Conservation (phyloP, 225 moss, liverwort and hornwort species). For the Polytrichum formosum region DNA sequence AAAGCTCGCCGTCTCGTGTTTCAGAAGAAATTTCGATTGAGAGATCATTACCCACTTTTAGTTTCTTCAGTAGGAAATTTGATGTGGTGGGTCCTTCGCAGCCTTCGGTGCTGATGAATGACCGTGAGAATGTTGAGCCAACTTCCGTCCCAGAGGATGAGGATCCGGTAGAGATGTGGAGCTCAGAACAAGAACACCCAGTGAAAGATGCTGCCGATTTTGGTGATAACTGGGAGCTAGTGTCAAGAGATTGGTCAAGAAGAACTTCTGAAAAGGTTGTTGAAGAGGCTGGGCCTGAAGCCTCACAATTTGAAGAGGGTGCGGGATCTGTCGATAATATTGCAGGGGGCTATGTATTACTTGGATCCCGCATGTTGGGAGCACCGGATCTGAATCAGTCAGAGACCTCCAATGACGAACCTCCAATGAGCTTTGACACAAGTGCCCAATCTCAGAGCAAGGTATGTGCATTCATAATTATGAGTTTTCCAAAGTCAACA, state of each 20-base stretch:
- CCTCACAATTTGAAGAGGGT: neutral
- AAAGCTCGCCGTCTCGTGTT: neutral
- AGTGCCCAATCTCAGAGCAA: too few species aligned
- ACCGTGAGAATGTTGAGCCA: neutral
- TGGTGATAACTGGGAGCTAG: slow-evolving; percentile 20
- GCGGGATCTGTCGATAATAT: too few species aligned
- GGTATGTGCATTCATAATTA: too few species aligned
- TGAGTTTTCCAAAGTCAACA: too few species aligned
- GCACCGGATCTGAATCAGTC: too few species aligned
- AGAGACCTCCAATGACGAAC: too few species aligned
- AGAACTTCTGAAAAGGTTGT: slow-evolving; percentile 12
- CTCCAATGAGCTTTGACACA: too few species aligned
- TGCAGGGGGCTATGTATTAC: too few species aligned
- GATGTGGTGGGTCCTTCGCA: neutral
- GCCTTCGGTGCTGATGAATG: neutral
- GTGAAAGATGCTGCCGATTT: slow-evolving; percentile 2
- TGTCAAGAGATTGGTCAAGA: slow-evolving; percentile 16
- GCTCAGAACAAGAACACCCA: slow-evolving; percentile 2
- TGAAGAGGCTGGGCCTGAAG: slow-evolving; percentile 1
- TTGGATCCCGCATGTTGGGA: too few species aligned
- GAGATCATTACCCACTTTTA: neutral
- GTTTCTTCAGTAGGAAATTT: neutral
- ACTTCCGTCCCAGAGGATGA: neutral
- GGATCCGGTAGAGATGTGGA: neutral
- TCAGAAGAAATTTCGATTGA: neutral